These are phyloP conservation scores for Alliaria petiolata DNA, from an alignment of 345 rosid species.

Conservation along the genomic window DNA sequence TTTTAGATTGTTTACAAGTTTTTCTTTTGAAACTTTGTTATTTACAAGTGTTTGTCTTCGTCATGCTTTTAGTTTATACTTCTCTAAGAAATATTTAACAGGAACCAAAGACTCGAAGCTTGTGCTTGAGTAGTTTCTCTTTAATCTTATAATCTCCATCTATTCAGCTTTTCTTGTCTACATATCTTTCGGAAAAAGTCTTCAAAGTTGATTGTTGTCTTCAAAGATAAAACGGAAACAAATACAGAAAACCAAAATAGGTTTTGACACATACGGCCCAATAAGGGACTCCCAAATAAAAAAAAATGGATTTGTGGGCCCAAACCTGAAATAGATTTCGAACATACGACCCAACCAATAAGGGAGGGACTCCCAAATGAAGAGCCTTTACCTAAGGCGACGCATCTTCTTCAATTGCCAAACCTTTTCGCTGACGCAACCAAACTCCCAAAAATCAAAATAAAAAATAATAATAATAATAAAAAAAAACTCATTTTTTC, in stretches of 20 bases:
- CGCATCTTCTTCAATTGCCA: slow-evolving; percentile 18
- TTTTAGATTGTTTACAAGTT: neutral
- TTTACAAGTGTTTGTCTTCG: neutral
- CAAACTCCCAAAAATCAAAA: slow-evolving; percentile 25
- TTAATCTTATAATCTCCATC: neutral
- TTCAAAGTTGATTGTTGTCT: too few species aligned
- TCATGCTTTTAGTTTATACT: neutral
- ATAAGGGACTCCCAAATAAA: too few species aligned
- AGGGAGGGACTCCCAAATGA: neutral
- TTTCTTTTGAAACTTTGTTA: neutral
- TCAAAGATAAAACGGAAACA: neutral
- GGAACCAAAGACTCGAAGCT: neutral
- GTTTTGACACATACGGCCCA: too few species aligned
- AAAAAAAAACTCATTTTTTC: neutral
- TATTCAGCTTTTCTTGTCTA: too few species aligned
- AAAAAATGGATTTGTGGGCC: neutral
- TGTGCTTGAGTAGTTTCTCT: neutral
- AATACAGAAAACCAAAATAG: neutral
- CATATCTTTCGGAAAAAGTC: neutral
- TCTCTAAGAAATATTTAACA: too few species aligned
- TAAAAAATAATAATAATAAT: too few species aligned
- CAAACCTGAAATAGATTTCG: neutral
- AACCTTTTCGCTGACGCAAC: slow-evolving; percentile 37
- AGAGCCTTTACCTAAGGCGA: slow-evolving; percentile 17
- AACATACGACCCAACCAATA: slow-evolving; percentile 14